Evolutionary conservation across 176 grass and related monocot species (phyloP), one percentile per base, ranked within the genome.

Genomic region (Dactylis glomerata): DNA sequence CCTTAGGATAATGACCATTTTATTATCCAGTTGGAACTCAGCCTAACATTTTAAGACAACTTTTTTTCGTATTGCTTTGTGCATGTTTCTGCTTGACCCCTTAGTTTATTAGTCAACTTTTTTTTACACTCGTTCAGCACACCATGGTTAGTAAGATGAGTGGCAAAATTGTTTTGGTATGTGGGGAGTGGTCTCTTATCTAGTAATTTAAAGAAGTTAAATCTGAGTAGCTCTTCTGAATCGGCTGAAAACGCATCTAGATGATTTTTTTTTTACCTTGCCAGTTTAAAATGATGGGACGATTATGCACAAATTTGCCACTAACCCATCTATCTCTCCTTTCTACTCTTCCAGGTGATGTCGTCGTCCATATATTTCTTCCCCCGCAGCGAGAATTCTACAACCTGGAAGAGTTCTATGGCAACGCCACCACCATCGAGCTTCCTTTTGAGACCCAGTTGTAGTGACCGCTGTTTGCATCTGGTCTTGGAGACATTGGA

Each of bases 361-460:
- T 98, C n/a, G 93, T 98, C 38, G 96, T 98, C 22, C 96, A 95
- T 89, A 98, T 95, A 92, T 98, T 98, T 84, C 87, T 92, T 56
- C 96, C 93, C 1, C 91, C 93, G 11, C 96, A 95, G 33, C 84
- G 96, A 80, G 86, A 90, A 56, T 98, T 87, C 77, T 98, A 98
- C 69, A 98, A 98, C 66, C 78, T 98, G 86, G 96, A 98, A 86
- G 93, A 98, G 58, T 98, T 98, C 70, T 98, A 98, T 19, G 96
- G 96, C 62, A 94, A 98, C 3, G 89, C 93, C 6, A 94, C 91
- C n/a, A 27, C 83, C 22, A 89, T 98, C 22, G 91, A 98, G 73
- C 96, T 96, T 44, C 96, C 96, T 38, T 95, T 94, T 30, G 91
- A 94, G 40, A 92, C 74, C 41, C 89, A 92, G 70, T n/a, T 49